Evolutionary conservation across 495 filamentous ascomycete species (phyloP), one percentile per base, ranked within the genome.

Genomic region (Xylaria acuta): DNA sequence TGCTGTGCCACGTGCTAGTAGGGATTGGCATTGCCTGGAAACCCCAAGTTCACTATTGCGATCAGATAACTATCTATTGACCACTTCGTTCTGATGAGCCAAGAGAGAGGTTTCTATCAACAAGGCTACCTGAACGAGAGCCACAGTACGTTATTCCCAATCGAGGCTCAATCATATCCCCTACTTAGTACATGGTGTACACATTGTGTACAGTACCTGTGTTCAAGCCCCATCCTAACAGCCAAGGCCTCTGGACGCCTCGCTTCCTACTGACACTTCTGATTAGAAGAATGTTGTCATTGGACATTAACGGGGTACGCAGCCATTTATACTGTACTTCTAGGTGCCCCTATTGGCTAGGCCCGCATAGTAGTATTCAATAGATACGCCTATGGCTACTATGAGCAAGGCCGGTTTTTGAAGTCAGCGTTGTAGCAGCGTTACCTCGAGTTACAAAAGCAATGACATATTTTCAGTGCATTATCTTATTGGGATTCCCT

Each of bases 1-100:
- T 36, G 16, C 41, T 18, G 22, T 62, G 45, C 68, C 68, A 70
- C 58, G 68, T 70, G 68, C 58, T 63, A 16, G 68, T 70, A 70
- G 22, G 58, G 68, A 59, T 69, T 43, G 53, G 25, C 27, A 18
- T n/a, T 22, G 34, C 58, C 34, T 41, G 62, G 62, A 64, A 40
- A 30, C 41, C 41, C 62, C 62, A 25, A 41, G 25, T 45, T 64
- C 18, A 38, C 30, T 22, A 60, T 38, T 60, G 58, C 58, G 34
- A 38, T 60, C 8, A 60, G 20, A 22, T 20, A 53, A 0, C 1
- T 49, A 32, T 32, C 27, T 56, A 32, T 30, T 16, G 27, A 56
- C 53, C 1, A 25, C 7, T 22, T 51, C n/a, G n/a, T 51, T 25
- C n/a, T 20, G 20, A 20, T 0, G 25, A 32, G 53, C 53, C 12